Evolutionary conservation across 768 basidiomycete genomes (phyloP), one percentile per base, ranked within the genome.

Genomic region (Glaciozyma antarctica): DNA sequence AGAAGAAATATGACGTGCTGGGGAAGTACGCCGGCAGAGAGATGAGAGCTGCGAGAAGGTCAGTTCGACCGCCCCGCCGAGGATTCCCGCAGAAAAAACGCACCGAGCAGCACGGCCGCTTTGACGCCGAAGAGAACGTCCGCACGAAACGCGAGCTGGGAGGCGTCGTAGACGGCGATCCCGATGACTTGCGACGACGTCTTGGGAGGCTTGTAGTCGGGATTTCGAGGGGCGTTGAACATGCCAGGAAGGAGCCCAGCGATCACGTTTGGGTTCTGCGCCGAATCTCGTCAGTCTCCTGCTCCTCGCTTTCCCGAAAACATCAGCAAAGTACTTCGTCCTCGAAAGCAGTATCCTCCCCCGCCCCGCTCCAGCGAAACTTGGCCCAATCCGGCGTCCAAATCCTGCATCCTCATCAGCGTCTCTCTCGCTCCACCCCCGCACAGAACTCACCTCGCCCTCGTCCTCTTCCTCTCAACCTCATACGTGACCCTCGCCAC

Each of bases 101-200:
- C 16, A 54, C 61, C 62, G 56, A 71, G 41, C 9, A 71, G 7
- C 0, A 67, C 5, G 0, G 64, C 66, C 13, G 54, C 58, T 48
- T 71, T 71, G 24, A 71, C n/a, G 12, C 64, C 70, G 15, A 67
- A 71, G 2, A 67, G 53, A 0, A 63, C 63, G 30, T 71, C 70
- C 12, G 47, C 47, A 10, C 64, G 26, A 3, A 58, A 53, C 0
- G 55, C 21, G 17, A 56, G 2, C 2, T 58, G 58, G 8, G 21
- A 13, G 7, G 60, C 9, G 12, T 58, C 44, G 24, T 52, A 48
- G 2, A 71, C 12, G 22, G n/a, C 38, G 26, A 67, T 48, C 7
- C 66, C 70, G 34, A 61, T 1, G 13, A 58, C 4, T 28, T 71
- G 70, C 5, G 19, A 17, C 6, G 55, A n/a, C 2, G 26, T 49